A percentile compares a stretch with the other conserved stretches of the same genome.
Evolutionary conservation across 176 grass and related monocot species (phyloP).

Genomic region (Cenchrus americanus): DNA sequence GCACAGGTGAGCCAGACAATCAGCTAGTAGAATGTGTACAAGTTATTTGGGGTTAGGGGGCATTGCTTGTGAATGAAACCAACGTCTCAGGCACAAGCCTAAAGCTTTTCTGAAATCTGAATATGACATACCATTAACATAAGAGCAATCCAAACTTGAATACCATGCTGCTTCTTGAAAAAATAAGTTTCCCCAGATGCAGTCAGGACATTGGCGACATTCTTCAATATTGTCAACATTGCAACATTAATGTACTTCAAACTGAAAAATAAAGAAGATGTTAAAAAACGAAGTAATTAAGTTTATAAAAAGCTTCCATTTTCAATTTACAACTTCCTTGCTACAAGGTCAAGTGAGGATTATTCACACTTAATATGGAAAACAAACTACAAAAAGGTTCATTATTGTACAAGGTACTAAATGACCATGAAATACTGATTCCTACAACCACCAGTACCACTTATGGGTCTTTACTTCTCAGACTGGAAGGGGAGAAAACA

Average conservation of each 20-base stretch:
- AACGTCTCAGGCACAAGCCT: neutral
- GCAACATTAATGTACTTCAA: slow-evolving; percentile 98
- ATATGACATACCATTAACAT: slow-evolving; percentile 75
- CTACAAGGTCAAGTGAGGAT: slow-evolving; percentile 16
- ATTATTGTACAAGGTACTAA: neutral
- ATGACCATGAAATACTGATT: slow-evolving; percentile 28
- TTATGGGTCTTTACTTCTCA: neutral
- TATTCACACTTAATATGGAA: slow-evolving; percentile 7
- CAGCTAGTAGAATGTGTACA: slow-evolving; percentile 7
- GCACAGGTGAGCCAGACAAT: neutral
- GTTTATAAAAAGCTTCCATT: slow-evolving; percentile 4
- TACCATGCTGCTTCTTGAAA: slow-evolving; percentile 81
- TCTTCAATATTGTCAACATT: slow-evolving; percentile 96
- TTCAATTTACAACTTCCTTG: slow-evolving; percentile 12
- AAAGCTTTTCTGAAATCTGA: slow-evolving; percentile 33
- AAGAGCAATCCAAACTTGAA: slow-evolving; percentile 89
- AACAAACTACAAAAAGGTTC: neutral
- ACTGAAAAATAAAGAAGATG: slow-evolving; percentile 60
- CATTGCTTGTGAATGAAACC: neutral
- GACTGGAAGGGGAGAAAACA: neutral
- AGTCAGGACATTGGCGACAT: slow-evolving; percentile 91
- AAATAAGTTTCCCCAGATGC: slow-evolving; percentile 94
- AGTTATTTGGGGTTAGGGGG: neutral
- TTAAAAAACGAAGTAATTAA: slow-evolving; percentile 14
- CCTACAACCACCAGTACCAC: neutral